These are phyloP conservation scores for Lactarius sp. DNA, from an alignment of 768 basidiomycete genomes.

Conservation along the genomic window DNA sequence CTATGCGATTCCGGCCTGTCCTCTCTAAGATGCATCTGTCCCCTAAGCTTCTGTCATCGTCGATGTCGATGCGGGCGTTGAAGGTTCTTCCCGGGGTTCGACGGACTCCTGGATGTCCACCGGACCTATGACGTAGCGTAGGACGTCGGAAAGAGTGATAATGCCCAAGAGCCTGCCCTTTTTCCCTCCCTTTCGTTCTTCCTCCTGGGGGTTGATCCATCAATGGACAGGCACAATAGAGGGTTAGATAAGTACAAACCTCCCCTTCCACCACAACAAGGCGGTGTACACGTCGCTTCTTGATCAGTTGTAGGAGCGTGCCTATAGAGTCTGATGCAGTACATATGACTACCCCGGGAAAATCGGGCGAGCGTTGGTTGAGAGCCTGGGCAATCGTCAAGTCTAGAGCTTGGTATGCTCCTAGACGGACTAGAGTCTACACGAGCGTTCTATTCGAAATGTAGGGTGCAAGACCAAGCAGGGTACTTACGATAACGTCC, in stretches of 20 bases:
- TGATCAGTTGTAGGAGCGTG: constrained; percentile 85
- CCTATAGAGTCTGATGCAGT: constrained; percentile 88
- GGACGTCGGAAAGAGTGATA: constrained; percentile 84
- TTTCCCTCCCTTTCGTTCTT: constrained; percentile 73
- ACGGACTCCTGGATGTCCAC: constrained; percentile 18
- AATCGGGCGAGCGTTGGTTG: constrained; percentile 87
- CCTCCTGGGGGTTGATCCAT: constrained; percentile 49
- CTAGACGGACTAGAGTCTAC: constrained; percentile 90
- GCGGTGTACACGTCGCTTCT: constrained; percentile 89
- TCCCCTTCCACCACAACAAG: constrained; percentile 94
- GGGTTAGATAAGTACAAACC: constrained; percentile 38
- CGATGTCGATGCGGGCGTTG: constrained; percentile 2
- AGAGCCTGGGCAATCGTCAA: constrained; percentile 90
- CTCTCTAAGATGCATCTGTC: constrained; percentile 7
- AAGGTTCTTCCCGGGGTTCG: constrained; percentile 23
- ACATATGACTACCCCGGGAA: constrained; percentile 95
- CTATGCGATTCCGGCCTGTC: neutral
- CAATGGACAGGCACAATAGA: constrained; percentile 1
- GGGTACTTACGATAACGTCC: constrained; percentile 82
- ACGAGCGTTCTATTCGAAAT: neutral
- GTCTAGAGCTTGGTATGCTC: constrained; percentile 94
- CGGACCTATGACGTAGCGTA: constrained; percentile 71
- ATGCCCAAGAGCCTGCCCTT: constrained; percentile 81
- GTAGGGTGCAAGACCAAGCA: neutral
- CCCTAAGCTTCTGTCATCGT: neutral